Conservation (phyloP, 768 basidiomycete genomes). For the Rhodotorula toruloides region DNA sequence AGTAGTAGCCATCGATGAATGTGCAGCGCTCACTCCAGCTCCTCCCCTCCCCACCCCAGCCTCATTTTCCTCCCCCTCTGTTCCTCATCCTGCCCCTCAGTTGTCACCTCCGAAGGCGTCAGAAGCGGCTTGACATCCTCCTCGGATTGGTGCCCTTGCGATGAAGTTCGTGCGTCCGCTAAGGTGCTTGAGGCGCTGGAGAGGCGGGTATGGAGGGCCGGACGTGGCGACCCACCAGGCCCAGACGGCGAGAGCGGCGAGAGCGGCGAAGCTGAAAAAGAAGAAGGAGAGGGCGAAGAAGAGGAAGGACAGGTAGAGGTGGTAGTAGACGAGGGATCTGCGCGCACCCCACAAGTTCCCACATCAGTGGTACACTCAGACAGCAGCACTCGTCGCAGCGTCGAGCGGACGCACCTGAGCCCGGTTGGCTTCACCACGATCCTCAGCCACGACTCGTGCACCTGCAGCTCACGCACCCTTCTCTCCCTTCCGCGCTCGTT, state of each 20-base stretch:
- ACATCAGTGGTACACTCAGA: background rate
- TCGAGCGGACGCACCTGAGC: conserved; percentile 1
- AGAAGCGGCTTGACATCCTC: conserved; percentile 6
- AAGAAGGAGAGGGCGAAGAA: conserved; percentile 27
- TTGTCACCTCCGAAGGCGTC: background rate
- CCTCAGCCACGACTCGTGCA: conserved; percentile 23
- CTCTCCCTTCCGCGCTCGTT: background rate
- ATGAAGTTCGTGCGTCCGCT: background rate
- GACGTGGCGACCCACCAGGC: background rate
- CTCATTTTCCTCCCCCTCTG: background rate
- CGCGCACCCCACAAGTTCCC: no score
- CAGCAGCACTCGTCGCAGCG: background rate
- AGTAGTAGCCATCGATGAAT: no score
- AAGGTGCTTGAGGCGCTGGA: no score
- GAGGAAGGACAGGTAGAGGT: conserved; percentile 16
- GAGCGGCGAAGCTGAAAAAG: conserved; percentile 4
- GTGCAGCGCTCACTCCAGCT: background rate
- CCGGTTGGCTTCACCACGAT: conserved; percentile 8
- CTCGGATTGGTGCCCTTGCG: background rate
- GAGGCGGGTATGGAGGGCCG: background rate
- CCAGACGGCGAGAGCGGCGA: conserved; percentile 22
- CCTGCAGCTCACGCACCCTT: conserved; percentile 14
- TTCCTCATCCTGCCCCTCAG: background rate
- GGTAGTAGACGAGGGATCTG: conserved; percentile 7
- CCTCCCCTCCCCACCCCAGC: background rate